Evolutionary conservation across 2,329 filamentous ascomycete species (phyloP), one percentile per base, ranked within the genome.

Genomic region (Colletotrichum agaves): DNA sequence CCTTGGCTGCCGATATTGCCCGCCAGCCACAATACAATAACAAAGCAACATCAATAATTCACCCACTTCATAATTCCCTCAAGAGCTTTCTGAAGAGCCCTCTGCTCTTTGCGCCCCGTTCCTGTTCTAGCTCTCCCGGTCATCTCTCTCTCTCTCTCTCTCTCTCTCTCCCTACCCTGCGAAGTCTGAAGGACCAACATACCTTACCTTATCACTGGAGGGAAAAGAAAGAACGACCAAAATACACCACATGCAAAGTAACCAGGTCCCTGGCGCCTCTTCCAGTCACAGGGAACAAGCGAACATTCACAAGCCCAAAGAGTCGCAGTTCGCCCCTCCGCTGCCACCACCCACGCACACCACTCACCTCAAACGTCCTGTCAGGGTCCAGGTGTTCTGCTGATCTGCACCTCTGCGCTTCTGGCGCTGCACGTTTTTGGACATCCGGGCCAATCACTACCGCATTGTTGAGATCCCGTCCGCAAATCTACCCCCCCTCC

Each of bases 401-500:
- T 46, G 61, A 67, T 67, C 64, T 39, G 33, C 52, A 37, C 57
- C 19, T 46, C 55, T 58, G 39, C 53, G 21, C 17, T 37, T 19
- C 17, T 19, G 21, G 7, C 17, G 37, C 49, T 31, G 17, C 61
- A 31, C 58, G 33, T 43, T 56, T 52, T 46, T 64, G 21, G 52
- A 31, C 62, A n/a, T 49, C 47, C 47, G 27, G 53, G 41, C 64
- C 64, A 67, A 67, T 67, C 61, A 44, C 19, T 44, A 33, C 49
- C 23, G 43, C 61, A 68, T 68, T 68, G 61, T 66, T 66, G 65
- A 65, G 61, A 61, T 68, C 49, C 59, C 65, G 65, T 55, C 53
- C 31, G 52, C 64, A 49, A 62, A 53, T 47, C 63, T 31, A 41
- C 41, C 43, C 53, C 53, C 41, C 49, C 47, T 52, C 19, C 49